Conservation (phyloP, 2,329 filamentous ascomycete genomes). For the Lachnellula willkommii region DNA sequence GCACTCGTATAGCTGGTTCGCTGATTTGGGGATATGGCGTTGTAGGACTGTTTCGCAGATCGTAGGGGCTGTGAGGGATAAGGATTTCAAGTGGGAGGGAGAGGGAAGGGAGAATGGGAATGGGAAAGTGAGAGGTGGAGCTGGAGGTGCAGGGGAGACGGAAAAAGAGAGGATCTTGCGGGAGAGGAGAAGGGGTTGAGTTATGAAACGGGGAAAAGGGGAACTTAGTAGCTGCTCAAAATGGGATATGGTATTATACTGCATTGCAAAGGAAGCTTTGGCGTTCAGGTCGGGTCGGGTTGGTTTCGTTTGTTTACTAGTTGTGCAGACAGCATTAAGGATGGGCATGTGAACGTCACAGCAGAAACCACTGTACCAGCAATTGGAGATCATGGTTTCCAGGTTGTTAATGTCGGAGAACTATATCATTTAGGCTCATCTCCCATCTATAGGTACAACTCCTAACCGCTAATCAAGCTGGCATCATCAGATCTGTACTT, state of each 20-base stretch:
- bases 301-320: too few relatives aligned
- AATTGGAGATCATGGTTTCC: background rate
- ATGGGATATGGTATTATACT: background rate
- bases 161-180: slow-evolving; percentile 22
- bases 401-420: too few relatives aligned
- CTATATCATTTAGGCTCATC: slow-evolving; percentile 2
- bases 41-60: slow-evolving; percentile 28
- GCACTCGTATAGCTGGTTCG: too few relatives aligned
- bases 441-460: slow-evolving; percentile 16
- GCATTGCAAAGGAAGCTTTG: background rate
- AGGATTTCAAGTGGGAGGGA: slow-evolving; percentile 10
- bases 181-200: slow-evolving; percentile 10
- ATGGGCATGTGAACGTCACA: background rate
- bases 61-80: slow-evolving; percentile 17
- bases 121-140: background rate
- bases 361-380: background rate
- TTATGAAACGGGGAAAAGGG: slow-evolving; percentile 1
- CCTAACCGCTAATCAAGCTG: slow-evolving; percentile 2
- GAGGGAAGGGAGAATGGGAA: background rate
- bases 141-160: slow-evolving; percentile 14
- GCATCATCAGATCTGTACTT: slow-evolving; percentile 9
- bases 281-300: background rate
- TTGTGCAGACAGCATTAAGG: too few relatives aligned
- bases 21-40: too few relatives aligned
- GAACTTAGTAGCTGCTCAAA: background rate